Evolutionary conservation across 2,329 filamentous ascomycete genomes (phyloP), one percentile per base, ranked within the genome.

Genomic region (Pseudogymnoascus destructans): DNA sequence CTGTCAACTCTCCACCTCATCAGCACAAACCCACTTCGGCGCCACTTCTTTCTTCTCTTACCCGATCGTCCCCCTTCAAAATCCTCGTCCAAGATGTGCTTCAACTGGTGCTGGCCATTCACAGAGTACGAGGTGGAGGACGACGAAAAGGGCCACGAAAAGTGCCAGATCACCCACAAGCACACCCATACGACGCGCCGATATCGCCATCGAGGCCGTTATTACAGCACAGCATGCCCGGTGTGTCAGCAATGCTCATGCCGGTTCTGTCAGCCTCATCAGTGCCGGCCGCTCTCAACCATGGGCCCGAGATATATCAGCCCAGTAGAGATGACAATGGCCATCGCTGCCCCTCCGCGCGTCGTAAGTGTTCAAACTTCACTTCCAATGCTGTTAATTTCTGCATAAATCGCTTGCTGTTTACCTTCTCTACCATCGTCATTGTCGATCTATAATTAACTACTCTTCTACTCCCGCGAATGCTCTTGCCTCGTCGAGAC

Each of bases 31-130:
- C n/a, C 23, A 27, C 15, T 32, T 30, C n/a, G 21, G 13, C 42
- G 21, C 42, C 21, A 49, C 23, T 27, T 52, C 25, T 17, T 30
- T 23, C 25, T 30, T 52, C n/a, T 52, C n/a, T 19, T 30, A 9
- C 25, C 25, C 7, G 54, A 56, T 23, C 2, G 17, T 15, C 11
- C 5, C 17, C 13, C 17, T 56, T 35, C 11, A 19, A 40, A 56
- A 27, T 19, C 30, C 6, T 8, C 17, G n/a, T 17, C 19, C 21
- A 27, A 23, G 17, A 56, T 56, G 54, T 56, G 54, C 23, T 23
- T 56, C 54, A 56, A 56, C 30, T 40, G 46, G 46, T 52, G 46
- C 25, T 52, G 46, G 46, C 46, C 46, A 52, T 30, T 30, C 25
- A 52, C 46, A 1, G 46, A 30, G 46, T 52, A 52, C 10, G 46